phyloP scores from a whole-genome alignment of 305 asterid genomes.

The Solanum hybrid region DNA sequence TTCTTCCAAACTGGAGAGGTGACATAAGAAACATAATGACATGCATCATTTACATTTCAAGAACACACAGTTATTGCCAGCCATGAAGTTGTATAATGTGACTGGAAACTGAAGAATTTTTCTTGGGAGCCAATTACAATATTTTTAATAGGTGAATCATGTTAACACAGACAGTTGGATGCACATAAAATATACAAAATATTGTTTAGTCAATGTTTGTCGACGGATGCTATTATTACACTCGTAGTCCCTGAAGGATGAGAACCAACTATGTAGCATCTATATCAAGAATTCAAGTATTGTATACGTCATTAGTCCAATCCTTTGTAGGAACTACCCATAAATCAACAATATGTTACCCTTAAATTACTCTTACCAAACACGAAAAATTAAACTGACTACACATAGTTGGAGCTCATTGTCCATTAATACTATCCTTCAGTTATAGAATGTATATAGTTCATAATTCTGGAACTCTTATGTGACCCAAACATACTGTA shows the following conservation, averaged over 20 bases:
- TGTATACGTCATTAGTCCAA: background rate
- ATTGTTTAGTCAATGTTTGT: background rate
- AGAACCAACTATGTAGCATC: background rate
- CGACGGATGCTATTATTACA: background rate
- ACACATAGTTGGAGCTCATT: background rate
- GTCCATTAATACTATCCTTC: background rate
- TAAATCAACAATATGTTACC: background rate
- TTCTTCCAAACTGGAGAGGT: slow-evolving; percentile 59
- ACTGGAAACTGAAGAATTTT: background rate
- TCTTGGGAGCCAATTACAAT: background rate
- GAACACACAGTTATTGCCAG: background rate
- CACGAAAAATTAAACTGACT: background rate
- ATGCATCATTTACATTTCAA: background rate
- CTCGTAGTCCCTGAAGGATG: background rate
- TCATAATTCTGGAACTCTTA: background rate
- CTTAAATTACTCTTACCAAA: background rate
- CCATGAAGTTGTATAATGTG: background rate
- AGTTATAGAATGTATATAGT: background rate
- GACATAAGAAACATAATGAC: background rate
- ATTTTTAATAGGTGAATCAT: background rate
- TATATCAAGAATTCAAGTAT: background rate
- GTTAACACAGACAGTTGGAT: background rate
- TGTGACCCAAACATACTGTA: background rate
- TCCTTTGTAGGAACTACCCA: background rate
- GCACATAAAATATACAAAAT: background rate